A percentile compares a stretch with the other conserved stretches of the same genome.
Evolutionary conservation across 2,329 filamentous ascomycete genomes (phyloP).

Genomic region (Colletotrichum tabaci): DNA sequence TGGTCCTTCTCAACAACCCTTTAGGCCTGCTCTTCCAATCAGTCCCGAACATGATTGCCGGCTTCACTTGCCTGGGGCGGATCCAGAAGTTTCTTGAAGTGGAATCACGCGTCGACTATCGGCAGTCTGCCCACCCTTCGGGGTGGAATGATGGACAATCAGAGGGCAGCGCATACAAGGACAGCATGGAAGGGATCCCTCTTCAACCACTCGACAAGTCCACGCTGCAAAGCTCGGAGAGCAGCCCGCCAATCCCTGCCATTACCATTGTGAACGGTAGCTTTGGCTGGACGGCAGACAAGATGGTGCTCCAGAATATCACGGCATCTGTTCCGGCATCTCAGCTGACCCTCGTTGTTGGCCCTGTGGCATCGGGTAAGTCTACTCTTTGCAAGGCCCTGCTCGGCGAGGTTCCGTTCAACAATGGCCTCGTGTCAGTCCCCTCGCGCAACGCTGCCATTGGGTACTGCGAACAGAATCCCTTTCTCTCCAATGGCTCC

Average conservation of each 20-base stretch:
- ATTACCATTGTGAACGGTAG: slow-evolving; percentile 44
- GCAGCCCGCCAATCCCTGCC: background rate
- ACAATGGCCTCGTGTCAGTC: slow-evolving; percentile 41
- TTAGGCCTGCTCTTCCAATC: slow-evolving; percentile 51
- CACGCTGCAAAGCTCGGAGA: background rate
- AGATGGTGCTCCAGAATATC: slow-evolving; percentile 50
- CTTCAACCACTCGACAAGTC: slow-evolving; percentile 1
- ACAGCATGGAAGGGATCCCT: slow-evolving; percentile 23
- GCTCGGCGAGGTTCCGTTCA: slow-evolving; percentile 47
- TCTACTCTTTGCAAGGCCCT: slow-evolving; percentile 58
- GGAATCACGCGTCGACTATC: slow-evolving; percentile 47
- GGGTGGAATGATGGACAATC: slow-evolving; percentile 15
- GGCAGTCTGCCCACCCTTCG: slow-evolving; percentile 32
- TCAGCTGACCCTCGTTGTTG: slow-evolving; percentile 56
- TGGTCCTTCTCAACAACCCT: slow-evolving; percentile 53
- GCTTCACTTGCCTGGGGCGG: slow-evolving; percentile 51
- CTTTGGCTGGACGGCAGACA: slow-evolving; percentile 52
- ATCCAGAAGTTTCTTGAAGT: slow-evolving; percentile 56
- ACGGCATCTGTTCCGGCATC: slow-evolving; percentile 50
- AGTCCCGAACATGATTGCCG: slow-evolving; percentile 51
- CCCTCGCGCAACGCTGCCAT: slow-evolving; percentile 43
- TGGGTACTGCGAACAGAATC: slow-evolving; percentile 53
- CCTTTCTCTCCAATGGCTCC: slow-evolving; percentile 45
- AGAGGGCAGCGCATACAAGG: slow-evolving; percentile 37
- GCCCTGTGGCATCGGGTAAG: slow-evolving; percentile 59